Evolutionary conservation across 139 green algal genomes (phyloP).

Genomic region (Trebouxia sp.): DNA sequence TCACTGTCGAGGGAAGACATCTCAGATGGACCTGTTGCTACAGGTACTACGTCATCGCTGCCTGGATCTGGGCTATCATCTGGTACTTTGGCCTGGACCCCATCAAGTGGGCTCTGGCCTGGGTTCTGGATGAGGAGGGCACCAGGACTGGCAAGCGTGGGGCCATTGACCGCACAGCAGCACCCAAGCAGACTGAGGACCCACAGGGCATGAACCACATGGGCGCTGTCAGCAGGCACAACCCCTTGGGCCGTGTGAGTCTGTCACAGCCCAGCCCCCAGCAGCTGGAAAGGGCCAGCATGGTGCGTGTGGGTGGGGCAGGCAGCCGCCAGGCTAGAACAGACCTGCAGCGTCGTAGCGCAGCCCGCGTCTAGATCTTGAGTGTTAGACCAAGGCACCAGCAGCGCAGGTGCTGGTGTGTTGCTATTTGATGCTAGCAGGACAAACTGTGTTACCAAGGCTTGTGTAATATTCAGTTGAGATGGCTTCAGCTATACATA

Average conservation of each 20-base stretch:
- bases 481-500: background rate
- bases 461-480: background rate
- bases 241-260: background rate
- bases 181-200: background rate
- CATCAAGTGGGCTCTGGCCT: slow-evolving; percentile 77
- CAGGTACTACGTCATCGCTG: slow-evolving; percentile 73
- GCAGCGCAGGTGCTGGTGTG: too few species aligned
- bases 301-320: slow-evolving; percentile 16
- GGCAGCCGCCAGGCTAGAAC: background rate
- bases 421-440: too few species aligned
- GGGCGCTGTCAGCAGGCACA: background rate
- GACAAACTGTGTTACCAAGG: background rate
- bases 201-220: slow-evolving; percentile 4
- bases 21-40: background rate
- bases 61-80: slow-evolving; percentile 80
- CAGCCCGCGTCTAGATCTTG: background rate
- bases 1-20: background rate
- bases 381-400: too few species aligned
- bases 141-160: slow-evolving; percentile 46
- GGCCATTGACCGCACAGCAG: slow-evolving; percentile 8
- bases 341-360: background rate
- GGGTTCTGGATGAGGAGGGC: slow-evolving; percentile 75
- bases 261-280: background rate
- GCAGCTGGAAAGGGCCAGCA: slow-evolving; percentile 33
- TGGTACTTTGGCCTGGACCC: slow-evolving; percentile 78